Evolutionary conservation across 1,284 basidiomycete species (phyloP), one percentile per base, ranked within the genome.

Genomic region (Cutaneotrichosporon dermatis): DNA sequence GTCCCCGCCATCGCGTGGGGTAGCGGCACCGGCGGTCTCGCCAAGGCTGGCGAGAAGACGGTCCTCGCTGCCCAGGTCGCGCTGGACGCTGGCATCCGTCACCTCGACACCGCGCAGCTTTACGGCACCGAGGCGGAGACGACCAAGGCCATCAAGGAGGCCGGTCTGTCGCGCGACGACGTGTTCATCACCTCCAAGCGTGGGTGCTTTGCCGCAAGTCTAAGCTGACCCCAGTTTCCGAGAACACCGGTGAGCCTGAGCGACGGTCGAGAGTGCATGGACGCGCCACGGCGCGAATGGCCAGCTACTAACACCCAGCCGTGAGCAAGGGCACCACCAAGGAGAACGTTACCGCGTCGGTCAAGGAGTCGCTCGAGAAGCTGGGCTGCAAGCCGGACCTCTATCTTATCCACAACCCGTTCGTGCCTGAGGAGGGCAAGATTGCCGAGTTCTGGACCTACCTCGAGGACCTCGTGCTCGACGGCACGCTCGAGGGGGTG

Each of bases 401-500:
- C 11, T 54, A 71, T 6, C 66, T 74, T 11, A 67, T 74, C 49
- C 72, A 74, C 66, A 66, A 67, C 63, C 70, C 70, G 9, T 66
- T 57, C 51, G 66, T 74, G 1, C 61, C 64, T 8, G 61, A 67
- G 34, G 45, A 62, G 37, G 66, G 69, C 49, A 67, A 66, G 55
- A 62, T 70, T 36, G 65, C 35, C 35, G 51, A 57, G 49, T 69
- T 71, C 60, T 74, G 72, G 71, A 66, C 56, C 2, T 45, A 57
- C 51, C 65, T 79, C 25, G 76, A 79, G 62, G 69, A 68, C 36
- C 66, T 77, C 8, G 74, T 76, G 8, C 51, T 69, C 15, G 73
- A 75, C 51, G 86, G 85, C n/a, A 80, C 79, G 6, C 87, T 90
- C 67, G 87, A 68, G 54, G 69, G 87, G n/a, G 81, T 69, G 56